Base-by-base conservation (phyloP, 2,329 filamentous ascomycete genomes). In the Dichotomopilus funicola region DNA sequence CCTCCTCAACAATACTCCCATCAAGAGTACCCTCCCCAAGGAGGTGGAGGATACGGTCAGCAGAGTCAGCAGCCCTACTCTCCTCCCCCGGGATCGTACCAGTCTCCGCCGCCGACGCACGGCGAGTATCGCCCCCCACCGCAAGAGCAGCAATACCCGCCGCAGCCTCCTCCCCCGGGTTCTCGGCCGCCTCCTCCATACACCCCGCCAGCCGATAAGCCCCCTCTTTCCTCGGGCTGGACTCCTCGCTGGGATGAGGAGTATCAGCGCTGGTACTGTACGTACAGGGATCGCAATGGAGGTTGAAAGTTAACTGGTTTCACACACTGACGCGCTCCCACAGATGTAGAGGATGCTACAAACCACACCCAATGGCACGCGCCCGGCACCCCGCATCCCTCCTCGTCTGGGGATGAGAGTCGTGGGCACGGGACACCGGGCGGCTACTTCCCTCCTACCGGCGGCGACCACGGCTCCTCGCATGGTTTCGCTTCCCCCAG, bases 331-430 rank as follows among this genome's bases (percentile, higher is more conserved):
- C 54, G 12, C 5, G 8, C 2, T 3, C 36, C 2, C 34, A 6
- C 42, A 61, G 58, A 79, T 63, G 71, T 82, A 53, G 78, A 85
- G 62, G 71, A 78, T 52, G 68, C 77, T 38, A 80, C 78, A 9
- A 79, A 79, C 12, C 75, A 75, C 55, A 75, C 78, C 1, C 79
- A 83, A 61, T 85, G 81, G 81, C 79, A 83, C 41, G 67, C 68
- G 0, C 71, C 70, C 0, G 65, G 65, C 31, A 64, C 58, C 34
- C 57, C 65, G 4, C 62, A 58, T 46, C 52, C 60, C 42, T 53
- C 62, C 11, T 53, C 54, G 36, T 62, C 11, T 10, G 50, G 49
- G n/a, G 56, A 41, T 13, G 53, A 56, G 19, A 49, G 42, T 6
- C 60, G 57, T 19, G 57, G 53, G 8, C 47, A 59, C 27, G 55